Conservation (phyloP, 1,284 basidiomycete genomes). For the Mycosarcoma mackinlayi region DNA sequence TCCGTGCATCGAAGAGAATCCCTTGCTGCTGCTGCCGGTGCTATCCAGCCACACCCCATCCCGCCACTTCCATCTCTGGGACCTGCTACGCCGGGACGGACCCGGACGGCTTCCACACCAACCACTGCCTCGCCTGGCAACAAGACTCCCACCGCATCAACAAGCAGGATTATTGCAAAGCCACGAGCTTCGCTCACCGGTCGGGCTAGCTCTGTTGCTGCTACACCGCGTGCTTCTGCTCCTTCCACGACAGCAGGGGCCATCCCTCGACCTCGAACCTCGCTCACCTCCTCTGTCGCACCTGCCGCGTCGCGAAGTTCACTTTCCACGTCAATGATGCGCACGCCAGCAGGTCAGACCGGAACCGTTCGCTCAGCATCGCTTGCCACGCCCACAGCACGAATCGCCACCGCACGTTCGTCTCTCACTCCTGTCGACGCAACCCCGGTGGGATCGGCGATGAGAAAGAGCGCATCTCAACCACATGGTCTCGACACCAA, state of each 20-base stretch:
- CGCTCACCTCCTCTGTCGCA: constrained; percentile 8
- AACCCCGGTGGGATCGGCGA: constrained; percentile 6
- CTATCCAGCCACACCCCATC: constrained; percentile 23
- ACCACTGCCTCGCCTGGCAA: constrained; percentile 4
- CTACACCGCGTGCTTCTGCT: constrained; percentile 21
- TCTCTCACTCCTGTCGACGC: constrained; percentile 7
- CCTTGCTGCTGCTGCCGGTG: constrained; percentile 18
- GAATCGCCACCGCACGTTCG: constrained; percentile 9
- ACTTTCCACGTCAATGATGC: background rate
- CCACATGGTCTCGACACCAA: constrained; percentile 22
- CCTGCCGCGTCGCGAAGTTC: background rate
- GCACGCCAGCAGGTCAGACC: background rate
- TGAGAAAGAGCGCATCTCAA: constrained; percentile 43
- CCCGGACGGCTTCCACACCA: constrained; percentile 1
- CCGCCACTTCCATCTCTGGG: constrained; percentile 28
- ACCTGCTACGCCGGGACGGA: constrained; percentile 21
- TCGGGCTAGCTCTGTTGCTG: background rate
- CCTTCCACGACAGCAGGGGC: background rate
- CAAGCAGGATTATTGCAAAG: constrained; percentile 18
- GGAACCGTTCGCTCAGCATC: constrained; percentile 21
- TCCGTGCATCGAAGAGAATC: constrained; percentile 31
- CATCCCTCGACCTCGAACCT: constrained; percentile 22
- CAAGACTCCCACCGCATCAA: constrained; percentile 26
- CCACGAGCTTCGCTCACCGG: constrained; percentile 25
- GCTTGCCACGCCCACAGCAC: constrained; percentile 20